Evolutionary conservation across 345 rosid genomes (phyloP), one percentile per base, ranked within the genome.

Genomic region (Populus tremula): DNA sequence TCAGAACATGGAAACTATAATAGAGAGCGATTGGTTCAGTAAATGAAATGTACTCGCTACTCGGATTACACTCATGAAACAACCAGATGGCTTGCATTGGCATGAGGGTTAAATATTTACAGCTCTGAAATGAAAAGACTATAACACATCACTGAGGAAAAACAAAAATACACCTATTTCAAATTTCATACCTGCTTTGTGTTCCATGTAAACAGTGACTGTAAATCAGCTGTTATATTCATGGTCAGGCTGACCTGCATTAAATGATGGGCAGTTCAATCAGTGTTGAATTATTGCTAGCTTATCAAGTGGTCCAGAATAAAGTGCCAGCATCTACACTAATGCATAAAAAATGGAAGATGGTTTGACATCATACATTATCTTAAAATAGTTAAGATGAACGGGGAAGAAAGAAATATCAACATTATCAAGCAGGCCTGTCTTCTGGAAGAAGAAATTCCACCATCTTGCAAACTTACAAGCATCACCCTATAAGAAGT

Each of bases 131-230:
- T 20, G 12, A 64, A 72, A 12, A 47, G 53, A 63, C 36, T 3
- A 63, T 0, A 41, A 41, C 29, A 62, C 14, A 64, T 8, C 41
- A 76, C 20, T 21, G 36, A 56, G 62, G 27, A 25, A 56, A 36
- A 43, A 25, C 23, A 50, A 33, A 71, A 31, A n/a, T 23, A 45
- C 49, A 8, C 33, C 75, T 27, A 25, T 43, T 29, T 8, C 17
- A 33, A 39, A 76, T 17, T 69, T 73, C 72, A 74, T 81, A 96
- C 99, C 98, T 94, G 98, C 79, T 96, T 94, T 5, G 99, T 94
- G 89, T 96, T 96, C 99, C 99, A 94, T 61, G 98, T 92, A 82
- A 92, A 96, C 47, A 94, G 75, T 41, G 99, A 89, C 81, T 91
- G 94, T 67, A 96, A 82, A 74, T 96, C 95, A 18, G 97, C 98